Evolutionary conservation across 352 stramenopile species (phyloP).

Genomic region (Pythium myriotylum): DNA sequence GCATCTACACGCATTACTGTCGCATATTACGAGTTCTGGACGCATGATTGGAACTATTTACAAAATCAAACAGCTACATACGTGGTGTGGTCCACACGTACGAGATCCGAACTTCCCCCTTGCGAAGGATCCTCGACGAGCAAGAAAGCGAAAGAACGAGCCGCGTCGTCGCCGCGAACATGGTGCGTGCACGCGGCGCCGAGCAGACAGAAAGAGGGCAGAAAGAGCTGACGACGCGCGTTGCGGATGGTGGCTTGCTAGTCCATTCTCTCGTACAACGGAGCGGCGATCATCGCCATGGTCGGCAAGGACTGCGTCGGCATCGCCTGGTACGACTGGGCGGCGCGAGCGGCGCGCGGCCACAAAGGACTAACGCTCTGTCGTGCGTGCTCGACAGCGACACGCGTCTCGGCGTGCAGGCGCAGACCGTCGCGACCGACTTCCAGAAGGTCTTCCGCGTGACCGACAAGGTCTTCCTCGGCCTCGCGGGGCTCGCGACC

Average conservation of each 20-base stretch:
- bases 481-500: slow-evolving; percentile 96
- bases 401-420: slow-evolving; percentile 95
- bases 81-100: slow-evolving; percentile 25
- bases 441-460: slow-evolving; percentile 99
- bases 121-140: too few relatives aligned
- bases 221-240: slow-evolving; percentile 8
- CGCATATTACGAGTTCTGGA: neutral
- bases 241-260: slow-evolving; percentile 21
- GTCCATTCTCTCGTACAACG: slow-evolving; percentile 97
- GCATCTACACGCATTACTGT: too few relatives aligned
- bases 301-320: slow-evolving; percentile 99
- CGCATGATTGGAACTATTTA: neutral
- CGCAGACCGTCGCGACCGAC: slow-evolving; percentile 96
- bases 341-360: too few relatives aligned
- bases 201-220: neutral
- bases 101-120: too few relatives aligned
- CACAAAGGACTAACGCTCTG: too few relatives aligned
- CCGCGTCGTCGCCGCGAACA: slow-evolving; percentile 1
- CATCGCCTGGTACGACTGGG: slow-evolving; percentile 89
- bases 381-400: slow-evolving; percentile 63
- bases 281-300: slow-evolving; percentile 99
- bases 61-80: neutral
- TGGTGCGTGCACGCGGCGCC: slow-evolving; percentile 13
- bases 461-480: slow-evolving; percentile 95
- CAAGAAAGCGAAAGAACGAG: slow-evolving; percentile 15